phyloP scores from a whole-genome alignment of 495 filamentous ascomycete genomes.

The Hypoxylon rickii region DNA sequence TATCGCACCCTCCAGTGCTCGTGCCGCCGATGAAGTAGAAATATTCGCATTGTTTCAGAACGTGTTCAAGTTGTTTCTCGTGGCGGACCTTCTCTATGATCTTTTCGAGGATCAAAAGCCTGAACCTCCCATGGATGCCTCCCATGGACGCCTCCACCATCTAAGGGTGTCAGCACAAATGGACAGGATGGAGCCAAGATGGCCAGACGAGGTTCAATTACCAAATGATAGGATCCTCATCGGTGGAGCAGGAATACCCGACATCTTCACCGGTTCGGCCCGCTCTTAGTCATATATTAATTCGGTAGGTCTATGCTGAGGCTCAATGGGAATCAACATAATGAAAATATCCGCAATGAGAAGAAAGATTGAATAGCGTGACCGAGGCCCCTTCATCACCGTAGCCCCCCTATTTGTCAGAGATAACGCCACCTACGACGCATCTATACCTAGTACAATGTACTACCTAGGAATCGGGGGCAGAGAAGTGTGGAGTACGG shows the following conservation, averaged over 20 bases:
- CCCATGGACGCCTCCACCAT: too few relatives aligned
- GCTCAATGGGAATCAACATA: too few relatives aligned
- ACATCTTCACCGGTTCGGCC: background rate
- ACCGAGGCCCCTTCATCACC: too few relatives aligned
- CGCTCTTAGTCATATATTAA: too few relatives aligned
- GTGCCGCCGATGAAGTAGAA: conserved; percentile 45
- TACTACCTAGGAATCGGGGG: background rate
- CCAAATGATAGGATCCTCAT: conserved; percentile 19
- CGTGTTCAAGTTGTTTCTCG: conserved; percentile 9
- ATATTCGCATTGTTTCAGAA: conserved; percentile 38
- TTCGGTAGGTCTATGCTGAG: too few relatives aligned
- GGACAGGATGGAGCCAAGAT: too few relatives aligned
- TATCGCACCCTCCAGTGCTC: conserved; percentile 40
- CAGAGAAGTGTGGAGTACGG: background rate
- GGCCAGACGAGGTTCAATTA: background rate
- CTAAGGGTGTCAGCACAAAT: conserved; percentile 5
- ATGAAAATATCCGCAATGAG: too few relatives aligned
- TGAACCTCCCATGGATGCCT: conserved; percentile 42
- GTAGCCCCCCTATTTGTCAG: too few relatives aligned
- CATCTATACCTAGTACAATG: too few relatives aligned
- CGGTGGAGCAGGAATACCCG: background rate
- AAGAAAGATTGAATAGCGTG: too few relatives aligned
- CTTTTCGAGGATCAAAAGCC: conserved; percentile 38
- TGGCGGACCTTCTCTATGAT: conserved; percentile 36
- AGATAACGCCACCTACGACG: too few relatives aligned